Evolutionary conservation across 495 filamentous ascomycete species (phyloP).

Genomic region (Penicillium bialowiezense): DNA sequence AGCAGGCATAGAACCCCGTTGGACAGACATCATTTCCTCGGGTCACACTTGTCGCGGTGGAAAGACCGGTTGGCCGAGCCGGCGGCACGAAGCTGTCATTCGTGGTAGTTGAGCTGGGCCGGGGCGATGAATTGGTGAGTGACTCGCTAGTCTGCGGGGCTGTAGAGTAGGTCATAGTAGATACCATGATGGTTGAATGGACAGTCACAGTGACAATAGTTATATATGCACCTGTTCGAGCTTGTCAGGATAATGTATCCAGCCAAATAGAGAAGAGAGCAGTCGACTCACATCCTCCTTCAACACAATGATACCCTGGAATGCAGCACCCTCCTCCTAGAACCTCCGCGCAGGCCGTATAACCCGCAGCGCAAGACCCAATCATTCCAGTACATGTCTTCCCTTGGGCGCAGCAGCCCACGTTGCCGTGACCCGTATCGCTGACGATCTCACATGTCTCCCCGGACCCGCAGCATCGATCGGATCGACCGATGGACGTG

Average conservation of each 20-base stretch:
- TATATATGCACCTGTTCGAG: slow-evolving; percentile 37
- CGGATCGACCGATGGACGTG: slow-evolving; percentile 62
- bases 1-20: slow-evolving; percentile 73
- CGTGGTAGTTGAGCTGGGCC: slow-evolving; percentile 5
- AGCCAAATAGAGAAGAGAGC: neutral
- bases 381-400: slow-evolving; percentile 65
- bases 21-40: slow-evolving; percentile 48
- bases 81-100: slow-evolving; percentile 41
- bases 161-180: slow-evolving; percentile 39
- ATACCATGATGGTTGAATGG: slow-evolving; percentile 40
- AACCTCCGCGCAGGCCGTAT: slow-evolving; percentile 63
- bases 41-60: slow-evolving; percentile 24
- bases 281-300: slow-evolving; percentile 68
- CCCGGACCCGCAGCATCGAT: slow-evolving; percentile 70
- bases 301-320: slow-evolving; percentile 72
- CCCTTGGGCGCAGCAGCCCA: slow-evolving; percentile 83
- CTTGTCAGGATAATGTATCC: neutral
- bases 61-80: slow-evolving; percentile 49
- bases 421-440: slow-evolving; percentile 70
- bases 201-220: slow-evolving; percentile 47
- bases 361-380: slow-evolving; percentile 58
- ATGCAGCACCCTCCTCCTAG: slow-evolving; percentile 88
- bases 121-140: slow-evolving; percentile 12
- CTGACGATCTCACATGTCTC: slow-evolving; percentile 68
- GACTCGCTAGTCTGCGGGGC: slow-evolving; percentile 27